Base-by-base conservation (phyloP, 495 filamentous ascomycete species). In the Gamarada debralockiae region DNA sequence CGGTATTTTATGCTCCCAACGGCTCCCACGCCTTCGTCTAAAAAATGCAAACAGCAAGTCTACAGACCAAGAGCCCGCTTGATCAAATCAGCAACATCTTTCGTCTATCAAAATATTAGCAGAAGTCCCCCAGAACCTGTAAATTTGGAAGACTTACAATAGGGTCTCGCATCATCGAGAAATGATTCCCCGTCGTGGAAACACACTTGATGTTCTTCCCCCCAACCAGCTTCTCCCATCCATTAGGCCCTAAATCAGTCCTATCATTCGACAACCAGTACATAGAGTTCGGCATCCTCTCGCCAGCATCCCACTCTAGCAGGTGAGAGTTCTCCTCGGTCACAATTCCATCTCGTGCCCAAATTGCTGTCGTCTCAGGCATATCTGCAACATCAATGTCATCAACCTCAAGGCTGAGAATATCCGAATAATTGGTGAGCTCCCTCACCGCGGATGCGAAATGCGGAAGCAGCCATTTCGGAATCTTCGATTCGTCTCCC, bases 331-430 rank as follows among this genome's bases (percentile, higher is more conserved):
- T n/a, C n/a, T n/a, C n/a, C n/a, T n/a, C n/a, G n/a, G n/a, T n/a
- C n/a, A n/a, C n/a, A n/a, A n/a, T n/a, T 50, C 89, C 89, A 42
- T 92, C 86, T 63, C 83, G 80, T 57, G 83, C 86, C 86, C 87
- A 93, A 15, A 51, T 83, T 82, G 9, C n/a, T n/a, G n/a, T n/a
- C n/a, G n/a, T n/a, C n/a, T n/a, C 38, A 10, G 10, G 85, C 82
- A 46, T n/a, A 78, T 27, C 79, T 71, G 0, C 52, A 61, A 0
- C 68, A 62, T 2, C 64, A 41, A n/a, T n/a, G 9, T 75, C 72
- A 29, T 81, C 84, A 59, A 72, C 68, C n/a, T n/a, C n/a, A n/a
- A n/a, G n/a, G 27, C n/a, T 27, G 17, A 18, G 38, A 24, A 50
- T 21, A 1, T 37, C 25, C 18, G 23, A 18, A 69, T 93, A 95